Conservation (phyloP, 1,139 yeast species). For the Yueomyces sp. region DNA sequence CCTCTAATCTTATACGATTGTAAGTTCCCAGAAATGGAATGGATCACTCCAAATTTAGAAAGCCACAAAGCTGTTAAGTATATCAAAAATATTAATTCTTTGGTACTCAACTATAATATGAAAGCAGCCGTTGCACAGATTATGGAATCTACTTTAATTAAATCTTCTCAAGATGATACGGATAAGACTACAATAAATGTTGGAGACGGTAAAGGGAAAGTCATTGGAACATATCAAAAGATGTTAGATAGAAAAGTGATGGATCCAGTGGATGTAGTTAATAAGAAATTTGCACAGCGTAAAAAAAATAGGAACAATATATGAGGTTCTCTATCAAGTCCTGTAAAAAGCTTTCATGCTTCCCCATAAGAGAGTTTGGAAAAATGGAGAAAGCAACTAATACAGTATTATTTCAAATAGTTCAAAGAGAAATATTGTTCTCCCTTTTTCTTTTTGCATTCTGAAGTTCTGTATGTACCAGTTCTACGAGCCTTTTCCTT, state of each 20-base stretch:
- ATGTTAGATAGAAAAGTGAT: conserved; percentile 44
- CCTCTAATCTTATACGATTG: conserved; percentile 86
- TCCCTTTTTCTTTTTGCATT: too few species aligned
- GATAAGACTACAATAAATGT: conserved; percentile 34
- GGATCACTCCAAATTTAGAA: conserved; percentile 31
- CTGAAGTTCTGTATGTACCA: too few species aligned
- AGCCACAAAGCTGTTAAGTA: conserved; percentile 18
- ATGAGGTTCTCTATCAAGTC: too few species aligned
- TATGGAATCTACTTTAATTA: conserved; percentile 17
- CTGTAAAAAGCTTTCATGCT: too few species aligned
- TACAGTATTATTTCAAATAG: too few species aligned
- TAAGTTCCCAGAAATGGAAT: conserved; percentile 56
- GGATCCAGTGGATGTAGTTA: conserved; percentile 53
- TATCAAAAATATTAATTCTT: conserved; percentile 15
- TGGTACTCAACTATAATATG: conserved; percentile 26
- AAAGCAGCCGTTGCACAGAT: conserved; percentile 23
- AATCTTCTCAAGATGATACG: conserved; percentile 6
- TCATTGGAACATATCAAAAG: conserved; percentile 44
- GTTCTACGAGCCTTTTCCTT: too few species aligned
- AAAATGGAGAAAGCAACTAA: too few species aligned
- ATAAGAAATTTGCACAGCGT: conserved; percentile 47
- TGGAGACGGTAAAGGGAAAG: conserved; percentile 65
- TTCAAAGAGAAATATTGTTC: too few species aligned
- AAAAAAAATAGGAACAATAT: conserved; percentile 10
- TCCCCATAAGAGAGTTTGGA: too few species aligned